These are phyloP conservation scores for Penicillium psychrosexuale DNA, from an alignment of 2,329 filamentous ascomycete genomes.

Conservation along the genomic window DNA sequence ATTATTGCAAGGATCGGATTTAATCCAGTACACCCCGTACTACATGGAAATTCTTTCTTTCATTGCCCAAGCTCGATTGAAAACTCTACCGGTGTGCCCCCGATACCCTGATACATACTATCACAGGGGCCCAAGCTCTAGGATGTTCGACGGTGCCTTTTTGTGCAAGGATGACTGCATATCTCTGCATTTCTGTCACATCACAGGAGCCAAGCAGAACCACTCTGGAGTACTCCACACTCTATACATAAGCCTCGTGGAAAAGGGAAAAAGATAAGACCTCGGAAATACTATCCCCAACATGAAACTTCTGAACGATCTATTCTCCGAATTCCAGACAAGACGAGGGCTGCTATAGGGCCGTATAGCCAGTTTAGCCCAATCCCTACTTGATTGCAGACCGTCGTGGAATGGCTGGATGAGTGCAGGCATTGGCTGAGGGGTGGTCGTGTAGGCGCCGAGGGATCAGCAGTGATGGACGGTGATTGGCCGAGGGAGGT, in stretches of 20 bases:
- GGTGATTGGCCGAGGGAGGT: constrained; percentile 23
- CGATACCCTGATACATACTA: neutral
- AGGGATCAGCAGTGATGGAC: constrained; percentile 17
- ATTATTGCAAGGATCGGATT: neutral
- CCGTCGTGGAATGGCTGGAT: neutral
- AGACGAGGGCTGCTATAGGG: neutral
- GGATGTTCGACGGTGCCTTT: constrained; percentile 2
- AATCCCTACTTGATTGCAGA: neutral
- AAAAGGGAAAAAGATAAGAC: neutral
- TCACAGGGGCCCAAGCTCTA: constrained; percentile 13
- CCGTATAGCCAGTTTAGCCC: neutral
- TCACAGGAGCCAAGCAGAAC: constrained; percentile 11
- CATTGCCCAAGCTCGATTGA: constrained; percentile 15
- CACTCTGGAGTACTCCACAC: neutral
- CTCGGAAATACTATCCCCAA: constrained; percentile 6
- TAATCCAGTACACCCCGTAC: constrained; percentile 7
- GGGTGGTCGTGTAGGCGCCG: constrained; percentile 20
- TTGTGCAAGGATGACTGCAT: constrained; percentile 7
- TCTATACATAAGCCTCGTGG: neutral
- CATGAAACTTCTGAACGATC: constrained; percentile 10
- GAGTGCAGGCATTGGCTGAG: constrained; percentile 15
- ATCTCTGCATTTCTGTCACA: constrained; percentile 18
- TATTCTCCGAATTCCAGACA: neutral
- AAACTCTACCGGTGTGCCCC: constrained; percentile 7
- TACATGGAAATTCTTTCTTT: neutral